Base-by-base conservation (phyloP, 2,329 filamentous ascomycete genomes). In the Sclerotinia minor region DNA sequence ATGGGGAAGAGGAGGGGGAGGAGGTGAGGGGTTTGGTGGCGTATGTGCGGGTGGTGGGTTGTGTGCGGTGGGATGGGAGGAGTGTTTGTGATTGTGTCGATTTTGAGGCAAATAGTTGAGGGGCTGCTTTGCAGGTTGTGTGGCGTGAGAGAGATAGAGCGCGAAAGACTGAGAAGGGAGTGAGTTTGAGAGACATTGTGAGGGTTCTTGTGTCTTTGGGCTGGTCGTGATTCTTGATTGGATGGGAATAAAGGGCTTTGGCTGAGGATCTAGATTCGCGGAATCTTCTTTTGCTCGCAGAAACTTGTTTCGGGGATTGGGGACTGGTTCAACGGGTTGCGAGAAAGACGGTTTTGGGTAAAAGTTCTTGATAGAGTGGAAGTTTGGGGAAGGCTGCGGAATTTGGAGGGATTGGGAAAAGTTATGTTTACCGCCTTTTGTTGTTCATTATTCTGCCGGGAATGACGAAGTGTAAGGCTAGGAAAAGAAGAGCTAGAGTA, bases 171-270 rank as follows among this genome's bases (percentile, higher is more conserved):
- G 35, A 7, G 4, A 53, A 53, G n/a, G 35, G 35, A 3, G 45
- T 44, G 45, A 50, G 17, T 63, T 32, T 67, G 47, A 26, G 35
- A 6, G 57, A 35, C 65, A 67, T 67, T 13, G 38, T 67, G 32
- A 15, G 26, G 41, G 1, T 55, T 65, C 4, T 17, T 47, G 6
- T 21, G 29, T 13, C 21, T 9, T 38, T 6, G 24, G 15, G 19
- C 24, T 32, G 19, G 19, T 55, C 13, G 13, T 44, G n/a, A 21
- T 11, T 32, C 19, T 64, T 45, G 9, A 13, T 26, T 29, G n/a
- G 21, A 15, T n/a, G 15, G 9, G 24, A 53, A 64, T 13, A 3
- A 13, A 47, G 44, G 45, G 17, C 45, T 9, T n/a, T 26, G 19
- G n/a, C 5, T n/a, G 21, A 3, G 41, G 54, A 57, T 24, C 0